Base-by-base conservation (phyloP, 371 early-diverging fungal species). In the Mucor mucedo region DNA sequence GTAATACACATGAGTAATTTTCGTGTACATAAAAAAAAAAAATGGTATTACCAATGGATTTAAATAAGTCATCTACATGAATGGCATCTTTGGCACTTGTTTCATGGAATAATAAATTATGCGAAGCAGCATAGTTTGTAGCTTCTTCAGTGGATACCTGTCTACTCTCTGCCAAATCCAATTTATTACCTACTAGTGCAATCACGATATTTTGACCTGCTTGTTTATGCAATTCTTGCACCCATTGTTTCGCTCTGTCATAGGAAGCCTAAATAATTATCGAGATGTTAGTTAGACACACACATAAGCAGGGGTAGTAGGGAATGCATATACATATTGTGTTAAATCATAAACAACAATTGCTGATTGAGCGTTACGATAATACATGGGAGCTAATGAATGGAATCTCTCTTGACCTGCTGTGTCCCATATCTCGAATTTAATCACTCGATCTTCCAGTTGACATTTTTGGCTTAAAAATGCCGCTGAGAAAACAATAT, bases 301-400 rank as follows among this genome's bases (percentile, higher is more conserved):
- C 6, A 9, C 4, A 40, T 10, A 29, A 4, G 28, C 7, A 42
- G 42, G 42, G 42, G n/a, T 42, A 11, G 11, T 39, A 39, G 5
- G 44, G n/a, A 21, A 21, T 47, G 29, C 72, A 82, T 74, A 21
- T 79, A 87, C 89, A 60, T 89, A 78, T 78, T 96, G 94, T 41
- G 98, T 98, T 65, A 80, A 65, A 70, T 99, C 99, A 79, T 97
- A 99, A 2, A 93, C 97, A n/a, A 97, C 93, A 6, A 96, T 88
- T 1, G 98, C 96, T n/a, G 95, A 95, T 75, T 92, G 91, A 5
- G 99, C 98, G 69, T 96, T 96, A 60, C 99, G 84, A 80, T 99
- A 99, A 79, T 98, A 99, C 95, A 96, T 97, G 35, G 97, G 98
- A 29, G 99, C 99, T 50, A 99, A 86, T 27, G 90, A 90, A 76